These are phyloP conservation scores for Musa beccarii DNA, from an alignment of 176 grass and related monocot genomes.

Conservation along the genomic window DNA sequence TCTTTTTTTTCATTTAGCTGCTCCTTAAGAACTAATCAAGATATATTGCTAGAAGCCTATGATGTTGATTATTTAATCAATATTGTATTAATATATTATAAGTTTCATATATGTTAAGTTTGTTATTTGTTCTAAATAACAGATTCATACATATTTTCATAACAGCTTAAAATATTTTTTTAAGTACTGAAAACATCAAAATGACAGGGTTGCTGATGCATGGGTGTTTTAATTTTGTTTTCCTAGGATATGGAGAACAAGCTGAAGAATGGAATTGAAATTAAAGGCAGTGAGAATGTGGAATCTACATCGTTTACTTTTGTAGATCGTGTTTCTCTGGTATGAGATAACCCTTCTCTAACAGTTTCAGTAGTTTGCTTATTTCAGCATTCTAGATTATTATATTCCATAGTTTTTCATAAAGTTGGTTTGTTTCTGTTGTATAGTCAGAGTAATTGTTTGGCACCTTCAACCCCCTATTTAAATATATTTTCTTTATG, in stretches of 20 bases:
- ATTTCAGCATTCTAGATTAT: background rate
- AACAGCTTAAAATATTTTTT: background rate
- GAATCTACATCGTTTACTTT: conserved; percentile 36
- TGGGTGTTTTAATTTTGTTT: conserved; percentile 14
- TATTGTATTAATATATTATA: no score
- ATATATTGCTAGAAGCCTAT: no score
- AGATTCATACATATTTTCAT: background rate
- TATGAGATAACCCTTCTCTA: conserved; percentile 17
- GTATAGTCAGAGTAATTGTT: background rate
- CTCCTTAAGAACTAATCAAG: no score
- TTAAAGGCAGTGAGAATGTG: conserved; percentile 45
- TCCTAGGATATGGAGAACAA: conserved; percentile 76
- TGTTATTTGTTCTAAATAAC: background rate
- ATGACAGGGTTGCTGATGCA: background rate
- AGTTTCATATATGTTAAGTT: background rate
- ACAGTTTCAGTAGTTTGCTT: background rate
- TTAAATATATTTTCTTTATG: conserved; percentile 14
- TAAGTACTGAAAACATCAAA: background rate
- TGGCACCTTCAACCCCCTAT: conserved; percentile 7
- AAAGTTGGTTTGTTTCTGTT: background rate
- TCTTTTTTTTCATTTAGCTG: no score
- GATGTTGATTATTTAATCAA: no score
- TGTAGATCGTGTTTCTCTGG: conserved; percentile 69
- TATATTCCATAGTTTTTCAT: background rate
- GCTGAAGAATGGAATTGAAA: conserved; percentile 76